Evolutionary conservation across 2,329 filamentous ascomycete genomes (phyloP).

Genomic region (Botryotinia calthae): DNA sequence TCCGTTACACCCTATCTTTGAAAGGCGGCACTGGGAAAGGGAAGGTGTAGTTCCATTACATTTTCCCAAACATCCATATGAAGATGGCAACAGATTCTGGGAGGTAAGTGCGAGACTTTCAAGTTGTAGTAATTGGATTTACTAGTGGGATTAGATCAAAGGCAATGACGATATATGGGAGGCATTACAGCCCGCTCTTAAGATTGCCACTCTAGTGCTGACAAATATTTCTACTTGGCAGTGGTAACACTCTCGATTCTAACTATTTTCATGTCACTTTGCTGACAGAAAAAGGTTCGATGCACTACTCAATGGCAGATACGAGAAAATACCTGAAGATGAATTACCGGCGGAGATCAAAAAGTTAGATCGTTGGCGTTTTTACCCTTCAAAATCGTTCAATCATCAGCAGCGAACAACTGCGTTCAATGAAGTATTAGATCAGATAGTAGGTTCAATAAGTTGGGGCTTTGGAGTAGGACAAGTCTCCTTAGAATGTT

Average conservation of each 20-base stretch:
- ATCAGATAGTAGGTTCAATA: not conserved
- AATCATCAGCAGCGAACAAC: not conserved
- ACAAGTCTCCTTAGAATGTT: not conserved
- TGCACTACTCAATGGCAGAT: not conserved
- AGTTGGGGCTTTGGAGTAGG: not conserved
- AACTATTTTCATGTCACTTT: not conserved
- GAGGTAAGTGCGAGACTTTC: not conserved
- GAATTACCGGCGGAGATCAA: not conserved
- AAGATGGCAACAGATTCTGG: constrained; percentile 2
- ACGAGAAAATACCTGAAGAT: not conserved
- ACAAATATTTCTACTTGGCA: not conserved
- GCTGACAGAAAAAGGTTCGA: not conserved
- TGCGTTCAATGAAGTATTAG: not conserved
- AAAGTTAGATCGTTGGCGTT: not conserved
- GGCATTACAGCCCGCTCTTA: not conserved
- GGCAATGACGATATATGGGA: constrained; percentile 1
- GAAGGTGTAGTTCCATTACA: not conserved
- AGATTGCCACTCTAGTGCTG: not conserved
- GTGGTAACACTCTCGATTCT: not conserved
- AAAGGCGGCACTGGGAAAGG: not conserved
- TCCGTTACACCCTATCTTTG: not conserved
- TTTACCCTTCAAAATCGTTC: not conserved
- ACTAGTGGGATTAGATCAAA: not conserved
- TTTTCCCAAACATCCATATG: not conserved
- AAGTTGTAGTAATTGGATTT: not conserved